Percentiles rank a stretch among this genome's conserved stretches.
These are phyloP conservation scores for Clitopilus hobsonii DNA, from an alignment of 768 basidiomycete species.

Conservation along the genomic window DNA sequence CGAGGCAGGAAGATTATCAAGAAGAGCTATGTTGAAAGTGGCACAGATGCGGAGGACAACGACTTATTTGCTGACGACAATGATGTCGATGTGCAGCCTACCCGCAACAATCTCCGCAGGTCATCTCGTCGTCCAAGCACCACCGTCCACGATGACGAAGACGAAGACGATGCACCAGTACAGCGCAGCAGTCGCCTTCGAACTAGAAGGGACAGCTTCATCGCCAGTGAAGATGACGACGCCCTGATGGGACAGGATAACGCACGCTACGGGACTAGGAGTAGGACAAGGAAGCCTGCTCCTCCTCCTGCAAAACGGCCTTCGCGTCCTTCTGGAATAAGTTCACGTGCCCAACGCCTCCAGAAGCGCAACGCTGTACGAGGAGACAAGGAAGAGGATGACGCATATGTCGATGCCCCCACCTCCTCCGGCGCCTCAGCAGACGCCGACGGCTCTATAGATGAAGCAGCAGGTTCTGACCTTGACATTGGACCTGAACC, in stretches of 20 bases:
- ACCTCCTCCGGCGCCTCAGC: slow-evolving; percentile 44
- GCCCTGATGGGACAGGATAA: slow-evolving; percentile 13
- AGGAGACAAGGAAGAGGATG: slow-evolving; percentile 38
- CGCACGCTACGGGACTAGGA: slow-evolving; percentile 34
- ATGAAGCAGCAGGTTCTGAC: slow-evolving; percentile 44
- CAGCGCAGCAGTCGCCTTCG: slow-evolving; percentile 17
- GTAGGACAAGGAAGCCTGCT: slow-evolving; percentile 26
- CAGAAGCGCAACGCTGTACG: slow-evolving; percentile 22
- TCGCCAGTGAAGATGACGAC: slow-evolving; percentile 44
- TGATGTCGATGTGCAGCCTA: slow-evolving; percentile 19
- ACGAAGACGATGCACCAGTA: slow-evolving; percentile 19
- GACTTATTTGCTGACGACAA: slow-evolving; percentile 18
- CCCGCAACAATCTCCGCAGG: neutral
- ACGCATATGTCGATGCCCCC: slow-evolving; percentile 39
- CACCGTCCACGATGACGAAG: slow-evolving; percentile 17
- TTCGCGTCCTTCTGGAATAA: slow-evolving; percentile 8
- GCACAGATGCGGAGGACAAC: slow-evolving; percentile 41
- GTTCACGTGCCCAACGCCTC: slow-evolving; percentile 23
- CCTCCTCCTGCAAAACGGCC: slow-evolving; percentile 6
- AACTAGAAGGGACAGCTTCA: slow-evolving; percentile 24
- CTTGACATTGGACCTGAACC: slow-evolving; percentile 40
- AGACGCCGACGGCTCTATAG: slow-evolving; percentile 57
- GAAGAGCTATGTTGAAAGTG: slow-evolving; percentile 40
- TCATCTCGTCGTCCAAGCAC: slow-evolving; percentile 14
- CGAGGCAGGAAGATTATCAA: slow-evolving; percentile 38